Evolutionary conservation across 2,329 filamentous ascomycete genomes (phyloP), one percentile per base, ranked within the genome.

Genomic region (Venturia nashicola): DNA sequence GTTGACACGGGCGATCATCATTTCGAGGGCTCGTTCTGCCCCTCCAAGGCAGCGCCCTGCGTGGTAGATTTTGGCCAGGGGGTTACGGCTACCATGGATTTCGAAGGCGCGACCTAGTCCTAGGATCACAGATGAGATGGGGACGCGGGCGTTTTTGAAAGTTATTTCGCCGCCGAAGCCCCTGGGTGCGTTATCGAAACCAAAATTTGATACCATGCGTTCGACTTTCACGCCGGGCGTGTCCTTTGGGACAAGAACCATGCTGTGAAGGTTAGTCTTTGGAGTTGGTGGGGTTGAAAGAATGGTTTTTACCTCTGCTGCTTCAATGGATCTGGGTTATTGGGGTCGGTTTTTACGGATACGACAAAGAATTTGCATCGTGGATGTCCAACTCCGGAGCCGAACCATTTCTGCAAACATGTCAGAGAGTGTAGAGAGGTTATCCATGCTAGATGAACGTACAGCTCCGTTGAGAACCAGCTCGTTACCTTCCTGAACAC

Each of bases 131-230:
- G 90, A 94, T 70, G 80, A 79, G 39, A 81, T 85, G 7, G 93
- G 93, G 0, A 99, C 89, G 65, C 93, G 88, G 67, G 97, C 94
- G 73, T 97, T 88, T 65, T 86, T 82, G 78, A 99, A 97, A 44
- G 80, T 84, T 72, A 99, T 85, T 76, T 99, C 93, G 55, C 91
- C 94, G 78, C 97, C 27, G 27, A 27, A 27, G 94, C 64, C 94
- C 94, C 75, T 99, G 94, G 94, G 94, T 16, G 94, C 94, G 71
- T 97, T 93, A 74, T 97, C 94, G 78, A 91, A 97, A 64, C 94
- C 94, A 76, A 95, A 96, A 68, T 97, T 93, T 61, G 83, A 88
- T 63, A 99, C 80, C 90, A 97, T 96, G 69, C 94, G 87, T 77
- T 96, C 84, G 70, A 97, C 87, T n/a, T 86, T 96, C 71, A 97